These are phyloP conservation scores for Penicillium sp. DNA, from an alignment of 2,329 filamentous ascomycete genomes.

Conservation along the genomic window DNA sequence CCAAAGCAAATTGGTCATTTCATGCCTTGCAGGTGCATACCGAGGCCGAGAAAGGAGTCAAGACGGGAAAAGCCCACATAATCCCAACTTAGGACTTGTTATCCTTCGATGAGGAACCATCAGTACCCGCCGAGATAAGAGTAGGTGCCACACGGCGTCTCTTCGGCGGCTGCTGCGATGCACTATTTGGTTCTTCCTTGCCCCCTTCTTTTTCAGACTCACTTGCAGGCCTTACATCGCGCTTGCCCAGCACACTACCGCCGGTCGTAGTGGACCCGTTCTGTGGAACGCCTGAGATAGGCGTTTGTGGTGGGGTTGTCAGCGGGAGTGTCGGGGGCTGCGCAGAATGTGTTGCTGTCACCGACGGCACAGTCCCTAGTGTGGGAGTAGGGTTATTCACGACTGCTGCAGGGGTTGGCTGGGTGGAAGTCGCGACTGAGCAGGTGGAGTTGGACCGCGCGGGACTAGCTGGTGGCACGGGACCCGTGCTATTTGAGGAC, in stretches of 20 bases:
- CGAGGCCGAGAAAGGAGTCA: not conserved
- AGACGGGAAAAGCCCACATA: not conserved
- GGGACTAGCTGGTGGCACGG: slow-evolving; percentile 65
- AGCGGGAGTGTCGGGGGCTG: slow-evolving; percentile 54
- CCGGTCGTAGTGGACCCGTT: slow-evolving; percentile 44
- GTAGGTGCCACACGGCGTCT: slow-evolving; percentile 64
- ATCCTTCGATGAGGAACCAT: slow-evolving; percentile 11
- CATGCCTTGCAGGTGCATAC: not conserved
- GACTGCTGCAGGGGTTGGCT: slow-evolving; percentile 39
- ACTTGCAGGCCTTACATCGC: slow-evolving; percentile 36
- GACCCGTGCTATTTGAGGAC: slow-evolving; percentile 43
- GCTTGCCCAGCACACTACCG: slow-evolving; percentile 48
- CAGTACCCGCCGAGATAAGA: slow-evolving; percentile 38
- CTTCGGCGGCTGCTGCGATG: slow-evolving; percentile 46
- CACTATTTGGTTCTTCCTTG: slow-evolving; percentile 39
- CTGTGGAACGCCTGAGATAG: slow-evolving; percentile 46
- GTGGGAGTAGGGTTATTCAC: slow-evolving; percentile 72
- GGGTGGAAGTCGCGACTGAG: slow-evolving; percentile 56
- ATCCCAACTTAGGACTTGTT: not conserved
- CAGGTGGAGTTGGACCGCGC: slow-evolving; percentile 78
- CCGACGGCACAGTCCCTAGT: slow-evolving; percentile 64
- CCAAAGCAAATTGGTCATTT: not conserved
- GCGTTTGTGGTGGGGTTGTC: slow-evolving; percentile 85
- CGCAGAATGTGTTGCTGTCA: slow-evolving; percentile 62
- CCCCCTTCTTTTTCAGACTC: slow-evolving; percentile 41